These are phyloP conservation scores for Deinandra increscens DNA, from an alignment of 129 eudicot species.

Conservation along the genomic window DNA sequence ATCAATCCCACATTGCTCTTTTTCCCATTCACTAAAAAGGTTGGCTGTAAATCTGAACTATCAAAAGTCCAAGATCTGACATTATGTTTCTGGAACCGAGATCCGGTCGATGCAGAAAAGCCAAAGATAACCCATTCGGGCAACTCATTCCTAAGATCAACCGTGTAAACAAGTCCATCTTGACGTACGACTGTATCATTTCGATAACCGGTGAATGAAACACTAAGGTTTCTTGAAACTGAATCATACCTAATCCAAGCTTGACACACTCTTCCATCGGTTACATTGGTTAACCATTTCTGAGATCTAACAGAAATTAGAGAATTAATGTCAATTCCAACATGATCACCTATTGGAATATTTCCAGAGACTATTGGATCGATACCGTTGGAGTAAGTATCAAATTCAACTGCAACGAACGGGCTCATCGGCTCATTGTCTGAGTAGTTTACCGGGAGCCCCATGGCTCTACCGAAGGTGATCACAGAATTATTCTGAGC, in stretches of 20 bases:
- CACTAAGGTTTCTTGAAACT: slow-evolving; percentile 30
- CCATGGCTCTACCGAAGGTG: neutral
- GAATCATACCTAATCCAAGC: slow-evolving; percentile 44
- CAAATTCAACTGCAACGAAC: slow-evolving; percentile 23
- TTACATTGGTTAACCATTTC: slow-evolving; percentile 26
- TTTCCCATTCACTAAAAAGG: slow-evolving; percentile 12
- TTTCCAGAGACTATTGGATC: neutral
- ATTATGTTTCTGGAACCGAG: neutral
- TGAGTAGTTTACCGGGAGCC: neutral
- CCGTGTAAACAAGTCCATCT: too few relatives aligned
- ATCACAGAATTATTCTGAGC: slow-evolving; percentile 10
- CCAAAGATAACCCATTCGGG: too few relatives aligned
- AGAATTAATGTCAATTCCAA: slow-evolving; percentile 43
- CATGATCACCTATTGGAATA: slow-evolving; percentile 21
- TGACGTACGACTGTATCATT: too few relatives aligned
- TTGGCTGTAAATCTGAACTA: slow-evolving; percentile 14
- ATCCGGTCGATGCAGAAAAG: slow-evolving; percentile 27
- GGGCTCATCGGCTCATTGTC: neutral
- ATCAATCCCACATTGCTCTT: slow-evolving; percentile 2
- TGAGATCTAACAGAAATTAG: slow-evolving; percentile 3
- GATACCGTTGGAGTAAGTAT: slow-evolving; percentile 14
- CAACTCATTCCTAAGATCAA: too few relatives aligned
- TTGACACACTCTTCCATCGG: slow-evolving; percentile 23
- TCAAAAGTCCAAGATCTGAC: slow-evolving; percentile 29
- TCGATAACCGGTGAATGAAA: too few relatives aligned